Conservation (phyloP, 1,284 basidiomycete species). For the Sanguinoderma infundibulare region DNA sequence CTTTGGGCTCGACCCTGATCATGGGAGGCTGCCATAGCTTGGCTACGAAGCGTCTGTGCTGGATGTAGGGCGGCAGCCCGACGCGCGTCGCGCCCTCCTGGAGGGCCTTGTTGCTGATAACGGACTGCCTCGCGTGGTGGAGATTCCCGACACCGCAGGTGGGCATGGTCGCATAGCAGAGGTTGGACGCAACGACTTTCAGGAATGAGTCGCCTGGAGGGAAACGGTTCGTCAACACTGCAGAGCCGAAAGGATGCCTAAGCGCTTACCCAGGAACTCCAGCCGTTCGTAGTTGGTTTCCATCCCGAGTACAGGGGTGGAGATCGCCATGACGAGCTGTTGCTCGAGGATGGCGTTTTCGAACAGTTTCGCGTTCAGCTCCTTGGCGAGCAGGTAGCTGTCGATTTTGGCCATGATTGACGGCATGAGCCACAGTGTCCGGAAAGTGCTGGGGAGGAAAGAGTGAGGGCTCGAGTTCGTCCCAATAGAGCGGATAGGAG, state of each 20-base stretch:
- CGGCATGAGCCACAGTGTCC: constrained; percentile 70
- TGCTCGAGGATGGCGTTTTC: constrained; percentile 60
- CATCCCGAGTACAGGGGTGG: constrained; percentile 64
- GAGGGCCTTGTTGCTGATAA: constrained; percentile 76
- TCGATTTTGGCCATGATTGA: constrained; percentile 74
- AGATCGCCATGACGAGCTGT: constrained; percentile 66
- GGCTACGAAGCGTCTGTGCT: constrained; percentile 68
- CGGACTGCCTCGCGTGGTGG: constrained; percentile 63
- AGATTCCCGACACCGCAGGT: constrained; percentile 63
- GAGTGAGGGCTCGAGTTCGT: background rate
- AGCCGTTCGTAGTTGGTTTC: constrained; percentile 81
- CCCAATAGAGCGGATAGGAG: background rate
- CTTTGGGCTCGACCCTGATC: background rate
- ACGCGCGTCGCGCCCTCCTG: constrained; percentile 56
- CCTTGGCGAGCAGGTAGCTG: constrained; percentile 72
- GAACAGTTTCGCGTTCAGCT: constrained; percentile 75
- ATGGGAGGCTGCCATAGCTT: constrained; percentile 59
- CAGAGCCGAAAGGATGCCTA: background rate
- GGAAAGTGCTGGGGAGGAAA: constrained; percentile 53
- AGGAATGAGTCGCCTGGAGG: constrained; percentile 76
- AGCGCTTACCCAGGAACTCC: constrained; percentile 69
- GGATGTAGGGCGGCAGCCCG: constrained; percentile 71
- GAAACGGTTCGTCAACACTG: constrained; percentile 3
- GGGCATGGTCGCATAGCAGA: constrained; percentile 73
- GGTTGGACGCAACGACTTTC: constrained; percentile 76